Base-by-base conservation (phyloP, 2,329 filamentous ascomycete genomes). In the Talaromyces rugulosus region DNA sequence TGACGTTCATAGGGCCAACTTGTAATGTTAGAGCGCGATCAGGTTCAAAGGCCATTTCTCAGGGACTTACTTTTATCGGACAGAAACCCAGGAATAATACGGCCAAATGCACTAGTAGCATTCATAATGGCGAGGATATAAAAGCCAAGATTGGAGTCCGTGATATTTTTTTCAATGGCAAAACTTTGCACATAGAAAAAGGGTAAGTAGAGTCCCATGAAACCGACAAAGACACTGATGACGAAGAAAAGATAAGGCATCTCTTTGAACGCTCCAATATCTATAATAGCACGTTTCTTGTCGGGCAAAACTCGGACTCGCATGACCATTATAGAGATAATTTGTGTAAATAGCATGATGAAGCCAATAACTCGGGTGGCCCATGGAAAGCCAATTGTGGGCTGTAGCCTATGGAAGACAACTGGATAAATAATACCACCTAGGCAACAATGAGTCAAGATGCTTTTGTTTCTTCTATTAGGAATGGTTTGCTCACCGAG, bases 381-480 rank as follows among this genome's bases (percentile, higher is more conserved):
- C 86, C 84, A 88, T 50, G 75, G 70, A 66, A 85, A 83, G 36
- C 84, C 82, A 56, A 86, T 75, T 57, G 77, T 34, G 0, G 77
- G 77, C 51, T 88, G 82, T 18, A 88, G 73, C 40, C 80, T 80
- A 0, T 79, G 73, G n/a, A 87, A 80, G 80, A 88, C 85, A 67
- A 88, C 86, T 0, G 86, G 86, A 52, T 87, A 82, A 47, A 87
- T 80, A 14, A 88, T 83, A 5, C 84, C 85, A 2, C 84, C 85
- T 62, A 7, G 8, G n/a, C 2, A 40, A 7, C 4, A n/a, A 40
- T 51, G 12, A 23, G 44, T 27, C 27, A 28, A 28, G 9, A 14
- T 23, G 9, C 18, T 6, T 11, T 4, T 47, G 3, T 9, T 11
- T 51, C 11, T 4, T 4, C 16, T 1, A 5, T 12, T 8, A 4